Evolutionary conservation across 176 grass and related monocot genomes (phyloP), one percentile per base, ranked within the genome.

Genomic region (Melocanna baccifera): DNA sequence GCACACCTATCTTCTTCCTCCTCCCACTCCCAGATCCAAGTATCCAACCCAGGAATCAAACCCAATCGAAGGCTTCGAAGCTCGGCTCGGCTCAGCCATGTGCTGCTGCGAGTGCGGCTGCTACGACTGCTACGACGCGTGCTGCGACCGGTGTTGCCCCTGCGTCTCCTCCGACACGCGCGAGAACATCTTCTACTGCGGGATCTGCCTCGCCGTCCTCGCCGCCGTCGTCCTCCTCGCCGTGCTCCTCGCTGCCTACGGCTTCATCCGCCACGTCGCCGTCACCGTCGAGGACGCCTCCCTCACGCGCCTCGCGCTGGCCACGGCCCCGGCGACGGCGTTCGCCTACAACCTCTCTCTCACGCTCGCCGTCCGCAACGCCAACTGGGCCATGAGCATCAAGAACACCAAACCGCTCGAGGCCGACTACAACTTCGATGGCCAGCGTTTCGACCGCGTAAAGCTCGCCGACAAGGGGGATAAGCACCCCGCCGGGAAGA

Each of bases 231-330:
- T 63, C 32, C 9, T 88, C 75, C 6, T 85, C 79, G 6, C 6
- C 67, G 19, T 81, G 18, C 58, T 79, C 68, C n/a, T 86, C 55
- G 77, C 37, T 12, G 67, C 53, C 43, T 71, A 50, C 77, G 58
- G 75, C 4, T 43, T 61, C 0, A 55, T 87, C 14, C 50, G 71
- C 20, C 63, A 85, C 0, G 29, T 59, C 30, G 8, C 14, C 7
- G 14, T 89, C 63, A 30, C 69, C 41, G 80, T 92, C 1, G 76
- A 74, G 11, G 63, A 86, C n/a, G 90, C 86, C 1, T 80, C 76
- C 5, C 84, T 92, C 0, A 92, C 78, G n/a, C 77, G 83, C 14
- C 82, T 92, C 57, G 73, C 62, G 20, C 86, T 92, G 1, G 56
- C 22, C 22, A 73, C 10, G 12, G 0, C 34, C 30, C 57, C 78